Base-by-base conservation (phyloP, 805 yeast genomes). In the Kluyveromyces starmeri region DNA sequence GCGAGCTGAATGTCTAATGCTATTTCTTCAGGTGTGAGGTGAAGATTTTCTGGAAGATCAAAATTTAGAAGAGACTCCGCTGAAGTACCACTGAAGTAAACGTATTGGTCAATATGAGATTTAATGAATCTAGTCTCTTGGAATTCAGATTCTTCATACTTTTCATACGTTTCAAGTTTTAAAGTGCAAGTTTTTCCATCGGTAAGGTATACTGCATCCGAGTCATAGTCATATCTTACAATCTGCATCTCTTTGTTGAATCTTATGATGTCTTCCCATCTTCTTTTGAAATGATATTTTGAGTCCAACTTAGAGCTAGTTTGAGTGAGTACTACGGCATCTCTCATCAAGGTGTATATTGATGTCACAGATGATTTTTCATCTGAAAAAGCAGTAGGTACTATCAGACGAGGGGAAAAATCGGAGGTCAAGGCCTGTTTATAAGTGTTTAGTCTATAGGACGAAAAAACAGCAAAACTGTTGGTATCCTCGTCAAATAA, bases 51-150 rank as follows among this genome's bases (percentile, higher is more conserved):
- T 4, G 70, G 65, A 27, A 57, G 68, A 49, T 55, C 64, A 42
- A 76, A 72, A 16, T 65, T 64, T 13, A 76, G 51, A 5, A 78
- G 77, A 38, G 64, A 71, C 13, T 54, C 48, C 2, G 49, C 47
- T 5, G 58, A 44, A 7, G 53, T 58, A 2, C 74, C 68, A 42
- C 73, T 82, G 47, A 78, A 80, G 36, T 53, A 57, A 1, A 88
- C 73, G 0, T 88, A 95, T 56, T 88, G 96, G 44, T 81, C 92
- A 15, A 89, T 72, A 46, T 78, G 88, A 0, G 84, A 71, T 50
- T 78, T 78, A 21, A 83, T 64, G 30, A 76, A 65, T 3, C 65
- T 40, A 4, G 41, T 20, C 4, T 45, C 41, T 6, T 43, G 36
- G n/a, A 47, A 34, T 19, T 50, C 44, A 10, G 45, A 36, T n/a